A percentile compares a stretch with the other conserved stretches of the same genome.
phyloP scores from a whole-genome alignment of 2,329 filamentous ascomycete genomes.

The Penicillium fuscoglaucum region DNA sequence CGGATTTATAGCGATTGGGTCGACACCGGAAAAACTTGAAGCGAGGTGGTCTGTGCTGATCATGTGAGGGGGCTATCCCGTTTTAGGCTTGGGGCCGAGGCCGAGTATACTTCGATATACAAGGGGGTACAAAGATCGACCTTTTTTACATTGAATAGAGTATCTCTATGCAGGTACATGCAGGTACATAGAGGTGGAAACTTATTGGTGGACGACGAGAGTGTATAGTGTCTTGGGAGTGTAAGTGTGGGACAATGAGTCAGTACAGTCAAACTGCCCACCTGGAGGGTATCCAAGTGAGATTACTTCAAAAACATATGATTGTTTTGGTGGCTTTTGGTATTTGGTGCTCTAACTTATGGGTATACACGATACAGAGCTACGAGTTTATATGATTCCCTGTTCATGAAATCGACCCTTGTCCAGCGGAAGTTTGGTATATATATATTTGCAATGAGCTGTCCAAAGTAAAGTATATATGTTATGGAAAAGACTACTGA shows the following conservation, averaged over 20 bases:
- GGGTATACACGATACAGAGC: rapidly evolving
- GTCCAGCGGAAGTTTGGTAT: neutral
- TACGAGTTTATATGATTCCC: rapidly evolving
- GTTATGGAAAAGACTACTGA: neutral
- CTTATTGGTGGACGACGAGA: neutral
- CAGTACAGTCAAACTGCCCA: neutral
- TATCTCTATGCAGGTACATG: neutral
- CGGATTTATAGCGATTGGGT: conserved; percentile 22
- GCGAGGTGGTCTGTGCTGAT: conserved; percentile 38
- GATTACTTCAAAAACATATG: neutral
- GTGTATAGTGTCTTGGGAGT: neutral
- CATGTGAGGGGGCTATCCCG: conserved; percentile 26
- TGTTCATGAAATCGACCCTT: neutral
- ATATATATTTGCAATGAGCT: too few relatives aligned
- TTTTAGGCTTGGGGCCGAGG: neutral
- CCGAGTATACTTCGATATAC: neutral
- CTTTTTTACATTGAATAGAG: neutral
- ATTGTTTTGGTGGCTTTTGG: neutral
- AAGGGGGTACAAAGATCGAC: neutral
- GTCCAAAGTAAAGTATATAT: neutral
- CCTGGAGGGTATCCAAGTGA: too few relatives aligned
- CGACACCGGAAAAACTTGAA: conserved; percentile 30
- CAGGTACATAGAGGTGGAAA: neutral
- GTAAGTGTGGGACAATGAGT: neutral
- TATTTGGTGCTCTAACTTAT: neutral